Conservation (phyloP, 2,329 filamentous ascomycete species). For the Chrysoporthe puriensis region DNA sequence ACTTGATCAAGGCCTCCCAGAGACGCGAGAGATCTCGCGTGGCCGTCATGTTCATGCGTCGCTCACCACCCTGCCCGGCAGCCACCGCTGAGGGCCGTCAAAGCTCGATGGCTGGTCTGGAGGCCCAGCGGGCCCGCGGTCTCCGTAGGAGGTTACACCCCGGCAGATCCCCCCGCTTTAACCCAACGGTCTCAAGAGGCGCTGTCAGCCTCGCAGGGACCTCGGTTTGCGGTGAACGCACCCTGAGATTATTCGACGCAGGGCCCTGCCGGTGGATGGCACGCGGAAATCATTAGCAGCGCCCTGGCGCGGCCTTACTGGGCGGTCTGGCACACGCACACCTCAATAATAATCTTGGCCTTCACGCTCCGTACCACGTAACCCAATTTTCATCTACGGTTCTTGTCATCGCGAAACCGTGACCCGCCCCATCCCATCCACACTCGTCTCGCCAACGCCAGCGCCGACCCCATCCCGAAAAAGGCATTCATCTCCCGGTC, state of each 20-base stretch:
- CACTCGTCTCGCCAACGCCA: background rate
- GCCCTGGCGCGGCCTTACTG: background rate
- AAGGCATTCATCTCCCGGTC: slow-evolving; percentile 13
- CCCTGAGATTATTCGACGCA: background rate
- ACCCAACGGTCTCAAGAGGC: slow-evolving; percentile 1
- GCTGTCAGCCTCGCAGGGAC: background rate
- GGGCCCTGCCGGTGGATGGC: background rate
- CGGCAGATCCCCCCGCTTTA: slow-evolving; percentile 21
- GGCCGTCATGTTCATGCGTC: background rate
- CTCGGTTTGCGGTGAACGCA: background rate
- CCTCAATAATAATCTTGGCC: background rate
- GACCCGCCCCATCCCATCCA: background rate
- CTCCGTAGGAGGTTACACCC: slow-evolving; percentile 25
- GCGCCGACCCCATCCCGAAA: background rate
- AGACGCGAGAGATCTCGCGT: background rate
- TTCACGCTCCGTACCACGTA: background rate
- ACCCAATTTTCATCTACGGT: background rate
- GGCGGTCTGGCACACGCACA: background rate
- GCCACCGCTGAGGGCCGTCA: background rate
- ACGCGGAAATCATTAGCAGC: background rate
- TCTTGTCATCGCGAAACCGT: background rate
- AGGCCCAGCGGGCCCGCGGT: slow-evolving; percentile 8
- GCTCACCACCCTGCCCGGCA: too few relatives aligned
- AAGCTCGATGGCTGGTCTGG: background rate
- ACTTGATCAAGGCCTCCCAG: slow-evolving; percentile 2